Evolutionary conservation across 257 asterid genomes (phyloP).

Genomic region (Anisodus tanguticus): DNA sequence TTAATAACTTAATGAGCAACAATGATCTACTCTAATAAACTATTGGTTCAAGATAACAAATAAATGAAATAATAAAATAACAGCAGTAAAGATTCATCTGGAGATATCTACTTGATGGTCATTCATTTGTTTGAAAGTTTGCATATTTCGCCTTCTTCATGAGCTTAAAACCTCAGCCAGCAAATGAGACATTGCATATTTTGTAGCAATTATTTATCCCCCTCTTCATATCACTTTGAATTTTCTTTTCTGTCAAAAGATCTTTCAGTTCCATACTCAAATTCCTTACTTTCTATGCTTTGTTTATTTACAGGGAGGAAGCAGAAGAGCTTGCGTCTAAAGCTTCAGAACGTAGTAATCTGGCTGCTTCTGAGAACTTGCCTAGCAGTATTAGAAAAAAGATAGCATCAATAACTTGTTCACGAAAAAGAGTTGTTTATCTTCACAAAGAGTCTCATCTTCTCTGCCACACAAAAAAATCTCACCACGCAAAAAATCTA

Average conservation of each 20-base stretch:
- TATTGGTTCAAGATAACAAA: too few species aligned
- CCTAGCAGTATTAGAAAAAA: constrained; percentile 60
- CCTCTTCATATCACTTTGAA: neutral
- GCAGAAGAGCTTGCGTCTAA: constrained; percentile 62
- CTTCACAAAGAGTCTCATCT: too few species aligned
- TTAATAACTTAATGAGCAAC: too few species aligned
- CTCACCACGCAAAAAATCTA: too few species aligned
- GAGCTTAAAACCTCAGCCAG: neutral
- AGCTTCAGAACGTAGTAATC: constrained; percentile 40
- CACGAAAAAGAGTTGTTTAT: too few species aligned
- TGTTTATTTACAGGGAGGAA: constrained; percentile 60
- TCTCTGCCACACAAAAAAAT: too few species aligned
- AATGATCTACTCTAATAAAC: too few species aligned
- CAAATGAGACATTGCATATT: neutral
- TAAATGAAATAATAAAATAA: too few species aligned
- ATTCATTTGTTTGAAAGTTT: neutral
- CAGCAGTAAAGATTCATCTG: neutral
- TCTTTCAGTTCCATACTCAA: neutral
- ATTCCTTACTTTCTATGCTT: neutral
- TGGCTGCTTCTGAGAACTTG: constrained; percentile 38
- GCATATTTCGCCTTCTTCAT: neutral
- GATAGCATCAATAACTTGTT: too few species aligned
- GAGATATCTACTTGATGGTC: neutral
- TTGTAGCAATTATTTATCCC: neutral
- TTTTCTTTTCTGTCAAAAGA: neutral